phyloP scores from a whole-genome alignment of 2,329 filamentous ascomycete species.

The Epicoccum nigrum region DNA sequence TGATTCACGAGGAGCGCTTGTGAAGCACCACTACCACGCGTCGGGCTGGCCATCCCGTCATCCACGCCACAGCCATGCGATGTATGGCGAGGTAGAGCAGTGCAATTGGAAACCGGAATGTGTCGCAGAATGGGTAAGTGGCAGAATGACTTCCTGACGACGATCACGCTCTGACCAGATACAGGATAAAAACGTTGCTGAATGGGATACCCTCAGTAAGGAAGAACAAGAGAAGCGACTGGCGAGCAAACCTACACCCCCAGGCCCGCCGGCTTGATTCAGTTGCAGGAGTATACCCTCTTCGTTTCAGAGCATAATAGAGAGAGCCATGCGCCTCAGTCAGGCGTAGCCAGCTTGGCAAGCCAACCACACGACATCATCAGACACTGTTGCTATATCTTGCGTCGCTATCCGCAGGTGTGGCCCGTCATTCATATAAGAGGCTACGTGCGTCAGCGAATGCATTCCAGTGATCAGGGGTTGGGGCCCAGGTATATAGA shows the following conservation, averaged over 20 bases:
- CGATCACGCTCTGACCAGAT: slow-evolving; percentile 5
- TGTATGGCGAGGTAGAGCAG: slow-evolving; percentile 72
- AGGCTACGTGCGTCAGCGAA: no score
- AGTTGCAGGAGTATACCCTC: no score
- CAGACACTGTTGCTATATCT: no score
- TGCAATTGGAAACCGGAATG: slow-evolving; percentile 74
- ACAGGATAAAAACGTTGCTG: slow-evolving; percentile 64
- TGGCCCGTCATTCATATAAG: no score
- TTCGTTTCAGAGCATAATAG: no score
- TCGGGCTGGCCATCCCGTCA: slow-evolving; percentile 73
- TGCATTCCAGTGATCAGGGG: no score
- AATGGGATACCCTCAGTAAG: slow-evolving; percentile 63
- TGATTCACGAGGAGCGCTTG: slow-evolving; percentile 67
- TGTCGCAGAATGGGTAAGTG: slow-evolving; percentile 62
- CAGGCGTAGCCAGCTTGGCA: no score
- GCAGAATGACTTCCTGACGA: neutral
- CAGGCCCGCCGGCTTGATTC: neutral
- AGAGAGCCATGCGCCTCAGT: no score
- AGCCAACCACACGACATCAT: no score
- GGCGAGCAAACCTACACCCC: slow-evolving; percentile 41
- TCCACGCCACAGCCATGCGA: slow-evolving; percentile 69
- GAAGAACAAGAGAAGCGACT: slow-evolving; percentile 64
- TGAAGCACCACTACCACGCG: slow-evolving; percentile 77
- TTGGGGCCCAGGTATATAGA: no score
- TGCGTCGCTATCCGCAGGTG: no score